These are phyloP conservation scores for Apiospora hydei DNA, from an alignment of 2,329 filamentous ascomycete genomes.

Conservation along the genomic window DNA sequence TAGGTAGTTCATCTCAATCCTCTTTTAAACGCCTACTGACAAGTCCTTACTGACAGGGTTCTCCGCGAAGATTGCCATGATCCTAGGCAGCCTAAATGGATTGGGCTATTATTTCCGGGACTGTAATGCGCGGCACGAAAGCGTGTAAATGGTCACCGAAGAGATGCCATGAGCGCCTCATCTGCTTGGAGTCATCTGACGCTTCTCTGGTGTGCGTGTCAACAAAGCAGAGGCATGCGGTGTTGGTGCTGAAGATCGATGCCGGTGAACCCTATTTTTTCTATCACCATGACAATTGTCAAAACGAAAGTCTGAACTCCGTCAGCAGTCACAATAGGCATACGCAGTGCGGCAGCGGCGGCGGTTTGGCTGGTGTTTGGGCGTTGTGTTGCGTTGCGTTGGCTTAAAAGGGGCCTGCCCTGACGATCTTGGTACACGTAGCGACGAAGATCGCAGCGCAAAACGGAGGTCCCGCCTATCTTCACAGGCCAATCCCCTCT, in stretches of 20 bases:
- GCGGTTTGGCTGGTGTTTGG: background rate
- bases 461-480: background rate
- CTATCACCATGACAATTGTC: background rate
- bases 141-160: background rate
- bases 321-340: background rate
- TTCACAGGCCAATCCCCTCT: conserved; percentile 3
- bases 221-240: background rate
- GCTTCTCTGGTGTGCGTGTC: background rate
- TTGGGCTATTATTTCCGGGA: conserved; percentile 4
- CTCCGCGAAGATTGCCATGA: conserved; percentile 13
- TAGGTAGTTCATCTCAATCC: background rate
- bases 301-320: background rate
- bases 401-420: background rate
- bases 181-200: background rate
- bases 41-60: background rate
- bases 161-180: background rate
- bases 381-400: background rate
- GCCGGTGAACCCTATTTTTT: background rate
- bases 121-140: background rate
- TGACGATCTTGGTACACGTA: background rate
- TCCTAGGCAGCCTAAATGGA: background rate
- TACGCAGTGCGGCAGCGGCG: background rate
- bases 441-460: background rate
- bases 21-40: background rate
- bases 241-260: background rate